Base-by-base conservation (phyloP, 371 early-diverging fungal species). In the Mucor mucedo region DNA sequence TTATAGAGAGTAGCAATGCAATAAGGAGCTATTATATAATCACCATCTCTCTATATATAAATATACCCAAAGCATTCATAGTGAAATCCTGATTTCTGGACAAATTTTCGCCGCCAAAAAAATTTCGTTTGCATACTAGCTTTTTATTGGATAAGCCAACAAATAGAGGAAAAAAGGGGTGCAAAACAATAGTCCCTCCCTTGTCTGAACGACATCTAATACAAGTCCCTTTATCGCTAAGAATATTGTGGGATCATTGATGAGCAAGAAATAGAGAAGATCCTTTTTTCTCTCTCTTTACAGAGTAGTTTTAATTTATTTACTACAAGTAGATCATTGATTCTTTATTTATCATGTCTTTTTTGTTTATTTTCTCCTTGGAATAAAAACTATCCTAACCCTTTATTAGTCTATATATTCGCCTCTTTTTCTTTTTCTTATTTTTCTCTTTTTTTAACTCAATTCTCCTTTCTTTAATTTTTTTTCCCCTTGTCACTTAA, bases 301-400 rank as follows among this genome's bases (percentile, higher is more conserved):
- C 10, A 40, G 21, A 21, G 21, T 9, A 8, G 21, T 47, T 47
- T 47, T 47, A 21, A 44, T n/a, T 47, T 28, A 50, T 11, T 10
- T 7, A 29, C 16, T 27, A 10, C 50, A 50, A 28, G 50, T 14
- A 50, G 50, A 50, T 50, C 50, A 50, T 50, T 50, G 50, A 50
- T 50, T 50, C 50, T 50, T 13, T 50, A n/a, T 64, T 55, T 33
- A 33, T 61, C 40, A 61, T 58, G 45, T 33, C 29, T 52, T 40
- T 70, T 53, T 55, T 49, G 41, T 40, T 47, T 57, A 13, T 57
- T 49, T 47, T 38, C 65, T 60, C 42, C 47, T 66, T 50, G 50
- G 13, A 50, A 47, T 27, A 27, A 57, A 60, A 44, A 65, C 48
- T 63, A 33, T 28, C 47, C 62, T 39, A 33, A 65, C 33, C n/a